These are phyloP conservation scores for Saccharomycodes ludwigii DNA, from an alignment of 805 yeast genomes.

Conservation along the genomic window DNA sequence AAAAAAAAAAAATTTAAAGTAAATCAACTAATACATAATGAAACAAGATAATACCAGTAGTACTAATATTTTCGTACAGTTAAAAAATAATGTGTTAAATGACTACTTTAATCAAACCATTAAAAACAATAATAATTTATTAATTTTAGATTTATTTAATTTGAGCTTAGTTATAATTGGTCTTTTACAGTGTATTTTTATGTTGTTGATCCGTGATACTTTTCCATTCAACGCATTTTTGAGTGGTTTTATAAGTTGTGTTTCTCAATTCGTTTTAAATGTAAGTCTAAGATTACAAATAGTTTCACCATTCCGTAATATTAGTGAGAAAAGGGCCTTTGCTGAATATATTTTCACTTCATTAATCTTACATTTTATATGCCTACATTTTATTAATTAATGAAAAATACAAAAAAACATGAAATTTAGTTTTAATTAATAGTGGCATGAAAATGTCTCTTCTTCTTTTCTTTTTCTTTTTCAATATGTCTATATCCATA, in stretches of 20 bases:
- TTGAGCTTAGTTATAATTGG: constrained; percentile 66
- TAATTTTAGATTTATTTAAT: constrained; percentile 68
- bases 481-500: not conserved
- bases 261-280: constrained; percentile 89
- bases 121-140: constrained; percentile 31
- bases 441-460: too few species aligned
- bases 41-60: constrained; percentile 1
- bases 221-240: constrained; percentile 96
- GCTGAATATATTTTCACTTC: constrained; percentile 86
- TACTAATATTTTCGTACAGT: not conserved
- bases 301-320: constrained; percentile 28
- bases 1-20: not conserved
- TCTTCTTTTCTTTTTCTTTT: too few species aligned
- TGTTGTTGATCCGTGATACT: constrained; percentile 57
- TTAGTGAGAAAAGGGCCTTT: constrained; percentile 53
- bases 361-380: constrained; percentile 77
- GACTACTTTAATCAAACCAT: constrained; percentile 19
- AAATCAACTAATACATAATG: not conserved
- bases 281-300: constrained; percentile 72
- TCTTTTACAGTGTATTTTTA: constrained; percentile 65
- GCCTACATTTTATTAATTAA: constrained; percentile 81
- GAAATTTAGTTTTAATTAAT: not conserved
- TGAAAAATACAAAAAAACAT: not conserved
- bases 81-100: constrained; percentile 13
- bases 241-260: constrained; percentile 85